phyloP scores from a whole-genome alignment of 164 flowering plant species.

The Hamamelis virginiana region DNA sequence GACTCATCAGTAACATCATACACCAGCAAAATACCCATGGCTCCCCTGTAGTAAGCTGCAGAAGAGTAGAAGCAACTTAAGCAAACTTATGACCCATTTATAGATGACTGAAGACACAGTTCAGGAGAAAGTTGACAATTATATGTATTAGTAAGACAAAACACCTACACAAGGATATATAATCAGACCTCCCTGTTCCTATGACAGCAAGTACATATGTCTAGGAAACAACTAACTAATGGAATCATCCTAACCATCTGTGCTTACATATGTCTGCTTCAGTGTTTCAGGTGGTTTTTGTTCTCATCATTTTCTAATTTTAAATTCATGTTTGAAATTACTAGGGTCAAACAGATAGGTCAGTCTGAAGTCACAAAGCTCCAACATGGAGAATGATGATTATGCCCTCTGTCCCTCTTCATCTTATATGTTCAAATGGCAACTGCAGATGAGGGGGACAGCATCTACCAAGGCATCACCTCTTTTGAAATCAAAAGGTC shows the following conservation, averaged over 20 bases:
- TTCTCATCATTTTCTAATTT: neutral
- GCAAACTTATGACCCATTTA: neutral
- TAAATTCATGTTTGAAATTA: neutral
- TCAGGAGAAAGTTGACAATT: neutral
- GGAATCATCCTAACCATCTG: neutral
- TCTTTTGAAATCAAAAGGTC: neutral
- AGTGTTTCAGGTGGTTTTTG: too few relatives aligned
- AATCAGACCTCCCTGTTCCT: neutral
- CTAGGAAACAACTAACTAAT: neutral
- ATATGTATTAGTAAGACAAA: neutral
- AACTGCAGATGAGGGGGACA: neutral
- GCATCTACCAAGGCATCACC: neutral
- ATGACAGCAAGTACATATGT: neutral
- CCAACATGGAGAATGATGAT: neutral
- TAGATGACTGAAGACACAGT: neutral
- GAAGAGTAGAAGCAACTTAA: constrained; percentile 3
- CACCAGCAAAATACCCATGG: constrained; percentile 50
- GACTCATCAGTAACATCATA: constrained; percentile 51
- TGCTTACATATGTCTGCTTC: neutral
- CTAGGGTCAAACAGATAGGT: neutral
- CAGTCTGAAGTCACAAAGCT: neutral
- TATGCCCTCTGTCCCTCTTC: neutral
- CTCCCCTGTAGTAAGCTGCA: constrained; percentile 48
- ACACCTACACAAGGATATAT: neutral
- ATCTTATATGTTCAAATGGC: neutral